phyloP scores from a whole-genome alignment of 495 filamentous ascomycete species.

The Bacidia rubella region DNA sequence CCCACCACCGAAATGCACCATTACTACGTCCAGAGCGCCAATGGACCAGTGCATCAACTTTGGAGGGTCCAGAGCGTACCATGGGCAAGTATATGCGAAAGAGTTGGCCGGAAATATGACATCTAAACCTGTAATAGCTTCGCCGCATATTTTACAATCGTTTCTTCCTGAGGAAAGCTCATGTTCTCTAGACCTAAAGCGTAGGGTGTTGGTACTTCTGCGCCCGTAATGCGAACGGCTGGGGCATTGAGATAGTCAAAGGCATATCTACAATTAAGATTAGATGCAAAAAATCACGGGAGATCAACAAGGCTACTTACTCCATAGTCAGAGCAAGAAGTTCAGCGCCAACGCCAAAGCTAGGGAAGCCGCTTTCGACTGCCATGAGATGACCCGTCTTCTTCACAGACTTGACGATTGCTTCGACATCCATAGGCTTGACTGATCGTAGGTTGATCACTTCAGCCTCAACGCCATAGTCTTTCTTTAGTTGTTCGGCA shows the following conservation, averaged over 20 bases:
- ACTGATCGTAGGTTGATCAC: conserved; percentile 96
- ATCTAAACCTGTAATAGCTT: conserved; percentile 58
- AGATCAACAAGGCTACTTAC: conserved; percentile 4
- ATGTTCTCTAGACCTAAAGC: conserved; percentile 77
- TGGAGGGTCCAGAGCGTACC: neutral
- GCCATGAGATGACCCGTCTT: conserved; percentile 88
- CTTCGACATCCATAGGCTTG: conserved; percentile 91
- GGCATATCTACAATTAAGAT: conserved; percentile 40
- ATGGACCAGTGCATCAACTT: neutral
- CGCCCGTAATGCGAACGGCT: conserved; percentile 83
- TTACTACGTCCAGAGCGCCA: neutral
- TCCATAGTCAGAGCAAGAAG: conserved; percentile 91
- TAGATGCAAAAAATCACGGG: neutral
- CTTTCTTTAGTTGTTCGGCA: conserved; percentile 80
- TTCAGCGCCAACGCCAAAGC: conserved; percentile 82
- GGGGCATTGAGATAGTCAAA: conserved; percentile 95
- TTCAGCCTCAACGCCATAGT: conserved; percentile 90
- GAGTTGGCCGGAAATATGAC: neutral
- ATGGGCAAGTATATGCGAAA: neutral
- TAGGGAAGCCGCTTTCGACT: conserved; percentile 92
- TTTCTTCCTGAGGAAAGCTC: conserved; percentile 74
- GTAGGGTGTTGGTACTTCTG: conserved; percentile 92
- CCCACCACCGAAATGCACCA: neutral
- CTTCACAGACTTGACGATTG: conserved; percentile 91
- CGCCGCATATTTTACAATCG: conserved; percentile 69